phyloP scores from a whole-genome alignment of 768 basidiomycete species.

The Pleurotus cornucopiae region DNA sequence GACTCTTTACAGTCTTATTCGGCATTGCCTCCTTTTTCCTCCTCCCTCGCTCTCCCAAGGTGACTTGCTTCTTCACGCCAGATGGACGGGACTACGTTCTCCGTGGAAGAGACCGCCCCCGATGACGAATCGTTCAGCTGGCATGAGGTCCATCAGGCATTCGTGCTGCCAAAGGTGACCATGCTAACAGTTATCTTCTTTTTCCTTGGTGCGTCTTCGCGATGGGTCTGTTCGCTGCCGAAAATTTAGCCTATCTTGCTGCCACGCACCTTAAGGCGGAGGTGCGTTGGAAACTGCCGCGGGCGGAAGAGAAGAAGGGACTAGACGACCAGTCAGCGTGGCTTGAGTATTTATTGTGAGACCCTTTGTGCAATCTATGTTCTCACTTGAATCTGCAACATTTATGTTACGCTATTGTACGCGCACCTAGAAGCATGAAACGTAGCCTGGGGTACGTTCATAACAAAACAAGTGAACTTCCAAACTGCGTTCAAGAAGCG shows the following conservation, averaged over 20 bases:
- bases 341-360: slow-evolving; percentile 44
- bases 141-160: slow-evolving; percentile 46
- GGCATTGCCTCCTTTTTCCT: slow-evolving; percentile 48
- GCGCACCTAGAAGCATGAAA: no score
- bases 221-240: slow-evolving; percentile 27
- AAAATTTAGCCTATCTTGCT: slow-evolving; percentile 39
- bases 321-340: slow-evolving; percentile 51
- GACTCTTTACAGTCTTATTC: slow-evolving; percentile 56
- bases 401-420: no score
- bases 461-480: no score
- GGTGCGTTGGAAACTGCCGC: slow-evolving; percentile 24
- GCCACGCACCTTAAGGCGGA: slow-evolving; percentile 40
- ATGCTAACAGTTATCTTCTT: slow-evolving; percentile 48
- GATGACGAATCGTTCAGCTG: slow-evolving; percentile 47
- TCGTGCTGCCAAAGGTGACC: slow-evolving; percentile 52
- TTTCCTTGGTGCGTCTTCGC: slow-evolving; percentile 38
- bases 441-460: no score
- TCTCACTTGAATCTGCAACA: no score
- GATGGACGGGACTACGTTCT: slow-evolving; percentile 46
- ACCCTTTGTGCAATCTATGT: no score
- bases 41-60: slow-evolving; percentile 38
- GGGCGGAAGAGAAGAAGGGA: slow-evolving; percentile 32
- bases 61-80: slow-evolving; percentile 44
- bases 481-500: no score
- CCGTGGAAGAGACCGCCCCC: slow-evolving; percentile 32